Percentiles rank a stretch among this genome's conserved stretches.
phyloP scores from a whole-genome alignment of 2,329 filamentous ascomycete species.

The Bertia moriformis region DNA sequence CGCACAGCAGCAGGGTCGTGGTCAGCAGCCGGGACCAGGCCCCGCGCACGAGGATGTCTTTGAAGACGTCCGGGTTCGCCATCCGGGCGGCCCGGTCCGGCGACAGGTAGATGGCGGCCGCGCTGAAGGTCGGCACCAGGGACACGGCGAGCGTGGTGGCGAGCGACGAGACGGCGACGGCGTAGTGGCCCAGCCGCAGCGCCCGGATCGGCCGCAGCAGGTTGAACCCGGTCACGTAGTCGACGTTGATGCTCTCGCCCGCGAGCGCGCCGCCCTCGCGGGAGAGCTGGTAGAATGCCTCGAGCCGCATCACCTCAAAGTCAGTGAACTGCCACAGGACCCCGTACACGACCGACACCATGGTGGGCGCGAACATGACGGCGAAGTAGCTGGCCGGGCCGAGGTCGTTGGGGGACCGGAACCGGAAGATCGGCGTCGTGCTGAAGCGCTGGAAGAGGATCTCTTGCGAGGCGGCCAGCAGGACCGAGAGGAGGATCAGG shows the following conservation, averaged over 20 bases:
- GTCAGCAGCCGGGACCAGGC: slow-evolving; percentile 49
- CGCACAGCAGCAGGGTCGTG: slow-evolving; percentile 37
- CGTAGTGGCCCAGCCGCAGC: slow-evolving; percentile 47
- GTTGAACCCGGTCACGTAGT: slow-evolving; percentile 57
- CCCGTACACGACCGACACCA: slow-evolving; percentile 45
- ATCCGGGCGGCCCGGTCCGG: slow-evolving; percentile 32
- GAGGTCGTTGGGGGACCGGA: slow-evolving; percentile 33
- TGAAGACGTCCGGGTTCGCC: slow-evolving; percentile 23
- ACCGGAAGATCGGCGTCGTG: slow-evolving; percentile 28
- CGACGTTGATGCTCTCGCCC: slow-evolving; percentile 55
- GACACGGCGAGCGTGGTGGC: slow-evolving; percentile 53
- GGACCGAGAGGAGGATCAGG: slow-evolving; percentile 36
- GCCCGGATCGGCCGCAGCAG: slow-evolving; percentile 51
- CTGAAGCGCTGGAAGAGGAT: slow-evolving; percentile 34
- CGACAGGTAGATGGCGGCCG: slow-evolving; percentile 41
- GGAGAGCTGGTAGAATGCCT: slow-evolving; percentile 53
- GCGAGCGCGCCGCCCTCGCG: slow-evolving; percentile 43
- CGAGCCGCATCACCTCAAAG: slow-evolving; percentile 51
- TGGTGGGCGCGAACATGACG: slow-evolving; percentile 48
- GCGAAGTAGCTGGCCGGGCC: slow-evolving; percentile 37
- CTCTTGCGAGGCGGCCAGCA: slow-evolving; percentile 36
- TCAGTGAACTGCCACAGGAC: slow-evolving; percentile 54
- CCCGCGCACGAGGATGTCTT: slow-evolving; percentile 38
- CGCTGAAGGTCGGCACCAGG: slow-evolving; percentile 53
- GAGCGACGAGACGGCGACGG: slow-evolving; percentile 51